A percentile compares a stretch with the other conserved stretches of the same genome.
phyloP scores from a whole-genome alignment of 495 filamentous ascomycete species.

The Podospora didyma region DNA sequence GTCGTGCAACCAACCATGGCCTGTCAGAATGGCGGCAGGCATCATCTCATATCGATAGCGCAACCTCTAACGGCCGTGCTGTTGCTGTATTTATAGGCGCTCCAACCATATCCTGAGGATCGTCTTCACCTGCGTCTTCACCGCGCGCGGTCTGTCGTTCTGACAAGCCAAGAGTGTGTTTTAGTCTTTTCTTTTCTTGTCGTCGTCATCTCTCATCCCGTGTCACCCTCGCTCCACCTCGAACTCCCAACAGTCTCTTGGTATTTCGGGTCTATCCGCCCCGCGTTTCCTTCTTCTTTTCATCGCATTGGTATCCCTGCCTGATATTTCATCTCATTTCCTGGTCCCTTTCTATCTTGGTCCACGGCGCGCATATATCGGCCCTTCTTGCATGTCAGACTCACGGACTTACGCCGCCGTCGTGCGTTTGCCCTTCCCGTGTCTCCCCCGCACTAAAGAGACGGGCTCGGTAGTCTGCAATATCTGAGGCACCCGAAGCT shows the following conservation, averaged over 20 bases:
- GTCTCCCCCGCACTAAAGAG: conserved; percentile 7
- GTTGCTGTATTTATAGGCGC: conserved; percentile 14
- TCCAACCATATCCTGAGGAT: conserved; percentile 51
- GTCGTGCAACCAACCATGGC: neutral
- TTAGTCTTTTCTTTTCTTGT: neutral
- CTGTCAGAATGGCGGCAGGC: neutral
- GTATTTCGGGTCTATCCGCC: neutral
- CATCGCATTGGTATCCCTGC: neutral
- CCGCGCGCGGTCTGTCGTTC: conserved; percentile 76
- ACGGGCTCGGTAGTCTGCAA: neutral
- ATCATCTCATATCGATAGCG: neutral
- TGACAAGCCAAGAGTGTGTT: conserved; percentile 69
- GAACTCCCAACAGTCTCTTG: neutral
- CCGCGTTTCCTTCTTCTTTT: neutral
- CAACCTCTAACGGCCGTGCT: neutral
- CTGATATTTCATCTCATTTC: conserved; percentile 1
- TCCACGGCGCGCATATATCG: conserved; percentile 4
- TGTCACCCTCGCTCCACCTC: neutral
- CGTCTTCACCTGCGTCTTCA: conserved; percentile 65
- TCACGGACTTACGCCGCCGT: conserved; percentile 6
- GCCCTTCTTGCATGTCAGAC: conserved; percentile 3
- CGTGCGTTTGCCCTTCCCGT: conserved; percentile 6
- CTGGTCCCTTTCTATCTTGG: conserved; percentile 6
- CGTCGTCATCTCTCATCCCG: neutral
- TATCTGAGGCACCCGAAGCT: neutral